Conservation (phyloP, 139 green algal genomes). For the Closterium sp. region DNA sequence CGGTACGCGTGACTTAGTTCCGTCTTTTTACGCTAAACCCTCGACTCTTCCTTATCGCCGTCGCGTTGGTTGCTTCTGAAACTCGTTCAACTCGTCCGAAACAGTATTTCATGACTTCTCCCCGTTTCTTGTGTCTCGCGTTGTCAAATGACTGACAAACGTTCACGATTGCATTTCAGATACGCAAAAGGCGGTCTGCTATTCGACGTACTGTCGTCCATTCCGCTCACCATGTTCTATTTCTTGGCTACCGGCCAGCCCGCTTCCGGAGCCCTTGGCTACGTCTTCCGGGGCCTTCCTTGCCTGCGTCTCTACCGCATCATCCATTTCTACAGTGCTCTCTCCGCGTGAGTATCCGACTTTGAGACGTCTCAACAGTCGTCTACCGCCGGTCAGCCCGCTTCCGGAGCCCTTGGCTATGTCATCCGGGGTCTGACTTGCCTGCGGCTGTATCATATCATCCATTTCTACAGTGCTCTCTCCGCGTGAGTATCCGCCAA, state of each 20-base stretch:
- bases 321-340: neutral
- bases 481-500: neutral
- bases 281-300: neutral
- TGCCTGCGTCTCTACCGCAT: conserved; percentile 17
- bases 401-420: neutral
- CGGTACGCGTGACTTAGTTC: no score
- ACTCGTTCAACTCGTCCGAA: no score
- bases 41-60: no score
- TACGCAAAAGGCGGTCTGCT: neutral
- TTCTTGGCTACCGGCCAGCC: neutral
- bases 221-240: neutral
- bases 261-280: neutral
- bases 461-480: neutral
- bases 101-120: no score
- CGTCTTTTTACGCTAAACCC: no score
- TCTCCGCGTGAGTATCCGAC: neutral
- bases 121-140: no score
- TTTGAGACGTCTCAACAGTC: no score
- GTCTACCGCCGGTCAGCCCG: neutral
- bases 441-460: conserved; percentile 1
- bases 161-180: neutral
- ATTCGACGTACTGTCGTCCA: neutral
- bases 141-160: no score
- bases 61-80: no score
- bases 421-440: neutral